Base-by-base conservation (phyloP, 1,139 yeast genomes). In the Casaregolazyma suthepensis region DNA sequence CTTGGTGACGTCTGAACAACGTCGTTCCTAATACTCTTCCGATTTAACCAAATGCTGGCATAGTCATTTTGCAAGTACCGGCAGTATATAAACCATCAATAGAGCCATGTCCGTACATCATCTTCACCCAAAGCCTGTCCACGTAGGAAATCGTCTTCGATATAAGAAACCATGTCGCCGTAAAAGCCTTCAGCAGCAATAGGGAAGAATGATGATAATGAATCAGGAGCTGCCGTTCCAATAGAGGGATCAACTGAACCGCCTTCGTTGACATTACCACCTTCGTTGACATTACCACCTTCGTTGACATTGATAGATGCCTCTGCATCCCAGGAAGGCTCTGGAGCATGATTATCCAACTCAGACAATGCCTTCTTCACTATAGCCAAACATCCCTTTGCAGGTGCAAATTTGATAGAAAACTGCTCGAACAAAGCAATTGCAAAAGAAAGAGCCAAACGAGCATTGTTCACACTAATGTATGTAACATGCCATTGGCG, bases 151-250 rank as follows among this genome's bases (percentile, higher is more conserved):
- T 48, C 48, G n/a, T 53, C 42, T 35, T 58, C 61, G 18, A 59
- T 52, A 42, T 55, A 57, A 1, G 59, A 55, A 37, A 59, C 43
- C 46, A 57, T 40, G 13, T 53, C 52, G n/a, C 57, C 59, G 43
- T 59, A 59, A 46, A 52, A 56, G 5, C 55, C 49, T 37, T 56
- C 59, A 22, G 52, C 57, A 9, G 57, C 51, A 56, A 59, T 56
- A 19, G 59, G 52, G 35, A 59, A 55, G 53, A 58, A 50, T 7
- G 59, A 56, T 51, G 56, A 35, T 2, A 57, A 52, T 9, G 59
- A 53, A 44, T 59, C 59, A 13, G 40, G 15, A 7, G 17, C 37
- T 5, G 13, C 13, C 15, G 7, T 6, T 17, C 2, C 18, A 35
- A 15, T 35, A 3, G 40, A 3, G 2, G 31, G 31, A 26, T 26